phyloP scores from a whole-genome alignment of 2,329 filamentous ascomycete genomes.

The Claviceps quebecensis region DNA sequence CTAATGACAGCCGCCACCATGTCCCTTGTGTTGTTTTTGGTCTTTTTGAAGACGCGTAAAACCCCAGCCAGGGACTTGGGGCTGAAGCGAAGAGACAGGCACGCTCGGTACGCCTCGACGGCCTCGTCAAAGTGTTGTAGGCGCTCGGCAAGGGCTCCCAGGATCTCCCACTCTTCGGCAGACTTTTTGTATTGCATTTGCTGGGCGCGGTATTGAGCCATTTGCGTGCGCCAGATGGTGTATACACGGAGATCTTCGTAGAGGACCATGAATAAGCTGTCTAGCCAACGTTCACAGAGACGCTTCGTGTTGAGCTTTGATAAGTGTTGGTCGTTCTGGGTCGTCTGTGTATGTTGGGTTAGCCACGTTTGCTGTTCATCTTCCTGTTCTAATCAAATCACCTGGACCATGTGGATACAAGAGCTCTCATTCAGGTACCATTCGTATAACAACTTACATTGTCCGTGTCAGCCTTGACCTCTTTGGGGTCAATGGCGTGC shows the following conservation, averaged over 20 bases:
- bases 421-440: no score
- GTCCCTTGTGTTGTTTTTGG: constrained; percentile 67
- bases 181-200: constrained; percentile 94
- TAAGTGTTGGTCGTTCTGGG: constrained; percentile 56
- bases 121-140: constrained; percentile 87
- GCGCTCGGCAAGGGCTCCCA: constrained; percentile 82
- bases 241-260: constrained; percentile 97
- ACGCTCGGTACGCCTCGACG: constrained; percentile 82
- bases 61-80: constrained; percentile 85
- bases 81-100: constrained; percentile 76
- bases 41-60: constrained; percentile 62
- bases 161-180: constrained; percentile 94
- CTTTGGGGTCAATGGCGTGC: constrained; percentile 63
- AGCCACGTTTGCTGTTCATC: background rate
- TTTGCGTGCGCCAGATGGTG: constrained; percentile 97
- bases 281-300: constrained; percentile 91
- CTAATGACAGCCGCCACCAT: constrained; percentile 77
- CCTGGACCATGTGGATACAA: no score
- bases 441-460: constrained; percentile 34
- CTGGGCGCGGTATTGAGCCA: constrained; percentile 88
- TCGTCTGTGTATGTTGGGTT: constrained; percentile 27
- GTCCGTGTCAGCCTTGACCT: constrained; percentile 61
- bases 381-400: background rate
- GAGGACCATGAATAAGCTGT: constrained; percentile 97
- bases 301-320: constrained; percentile 95